Evolutionary conservation across 306 rosid species (phyloP).

Genomic region (Carpinus viminea): DNA sequence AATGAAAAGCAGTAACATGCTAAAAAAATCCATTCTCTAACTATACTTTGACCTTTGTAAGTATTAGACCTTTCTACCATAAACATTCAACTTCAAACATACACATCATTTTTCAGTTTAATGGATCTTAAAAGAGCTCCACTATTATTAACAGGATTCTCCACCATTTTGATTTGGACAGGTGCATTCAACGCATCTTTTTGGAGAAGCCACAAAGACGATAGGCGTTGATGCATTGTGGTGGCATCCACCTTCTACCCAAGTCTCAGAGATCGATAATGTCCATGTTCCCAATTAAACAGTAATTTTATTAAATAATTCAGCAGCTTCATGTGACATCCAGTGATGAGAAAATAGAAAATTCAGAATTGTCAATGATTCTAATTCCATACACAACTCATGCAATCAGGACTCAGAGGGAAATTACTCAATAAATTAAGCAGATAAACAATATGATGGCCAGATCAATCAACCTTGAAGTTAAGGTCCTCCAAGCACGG

Average conservation of each 20-base stretch:
- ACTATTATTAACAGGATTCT: neutral
- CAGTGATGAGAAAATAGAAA: neutral
- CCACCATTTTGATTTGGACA: neutral
- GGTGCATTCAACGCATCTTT: neutral
- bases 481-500: constrained; percentile 94
- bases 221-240: neutral
- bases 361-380: neutral
- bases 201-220: neutral
- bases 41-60: no score
- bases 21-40: no score
- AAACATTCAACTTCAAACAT: no score
- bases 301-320: neutral
- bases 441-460: neutral
- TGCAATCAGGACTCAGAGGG: neutral
- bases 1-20: no score
- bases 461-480: neutral
- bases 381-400: constrained; percentile 1
- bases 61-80: no score
- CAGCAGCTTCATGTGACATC: neutral
- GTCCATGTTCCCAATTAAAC: neutral
- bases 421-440: neutral
- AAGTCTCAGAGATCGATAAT: neutral
- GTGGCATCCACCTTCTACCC: neutral
- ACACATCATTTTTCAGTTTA: no score
- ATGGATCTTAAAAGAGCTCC: neutral